Evolutionary conservation across 2,329 filamentous ascomycete genomes (phyloP), one percentile per base, ranked within the genome.

Genomic region (Cercospora berteroae): DNA sequence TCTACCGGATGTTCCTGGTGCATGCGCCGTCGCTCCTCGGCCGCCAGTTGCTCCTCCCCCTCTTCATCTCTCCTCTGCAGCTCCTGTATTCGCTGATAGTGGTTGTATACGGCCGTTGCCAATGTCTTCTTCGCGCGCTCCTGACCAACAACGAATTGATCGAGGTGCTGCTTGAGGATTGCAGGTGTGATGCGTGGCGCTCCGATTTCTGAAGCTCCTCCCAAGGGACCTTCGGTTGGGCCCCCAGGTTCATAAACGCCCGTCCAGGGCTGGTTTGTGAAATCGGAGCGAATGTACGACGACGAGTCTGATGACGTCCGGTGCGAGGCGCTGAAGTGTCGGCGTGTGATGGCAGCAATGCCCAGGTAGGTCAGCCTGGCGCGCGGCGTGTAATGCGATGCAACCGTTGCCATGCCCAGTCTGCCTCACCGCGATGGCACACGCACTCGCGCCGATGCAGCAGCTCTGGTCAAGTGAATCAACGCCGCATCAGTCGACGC

Each of bases 121-220:
- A 98, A 88, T 13, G 94, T 92, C 79, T 96, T 96, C 84, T 99
- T 95, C 16, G 95, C 93, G 67, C 93, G 88, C 72, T 97, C 93
- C 79, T 99, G 95, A 48, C 94, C 95, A 4, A 99, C 94, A 1
- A 99, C 94, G 78, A 96, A 99, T 77, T 95, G 91, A 78, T 99
- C 95, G 33, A 98, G 88, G 75, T 95, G 91, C 76, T 92, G 89
- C 83, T 98, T 97, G 74, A 99, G 84, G 73, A 83, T 81, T 72
- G 84, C 85, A 7, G 88, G 88, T 9, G 88, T 90, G 63, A 89
- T 82, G 61, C 83, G 83, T 33, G 86, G 85, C 31, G 83, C 83
- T 66, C 86, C 87, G 68, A 87, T 84, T 36, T 83, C 82, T 67
- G 85, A 85, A 9, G 86, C 83, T 68, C 84, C 86, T 42, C 84